Evolutionary conservation across 1,284 basidiomycete species (phyloP).

Genomic region (Ustilago trichophora): DNA sequence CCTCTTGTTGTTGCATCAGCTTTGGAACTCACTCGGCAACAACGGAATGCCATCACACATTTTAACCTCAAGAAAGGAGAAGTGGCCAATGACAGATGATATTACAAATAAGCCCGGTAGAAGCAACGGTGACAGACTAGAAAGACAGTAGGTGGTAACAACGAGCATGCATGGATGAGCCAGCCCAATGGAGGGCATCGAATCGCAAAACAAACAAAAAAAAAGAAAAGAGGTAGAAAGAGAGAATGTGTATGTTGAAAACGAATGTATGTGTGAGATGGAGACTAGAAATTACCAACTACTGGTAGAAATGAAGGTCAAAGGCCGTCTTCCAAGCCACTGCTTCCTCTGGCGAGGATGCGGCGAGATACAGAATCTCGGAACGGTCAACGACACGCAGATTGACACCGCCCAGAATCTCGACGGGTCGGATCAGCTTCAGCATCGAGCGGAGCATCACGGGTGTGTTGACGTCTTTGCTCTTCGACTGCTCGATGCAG

Average conservation of each 20-base stretch:
- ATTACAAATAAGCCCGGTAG: slow-evolving; percentile 24
- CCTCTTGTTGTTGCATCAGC: too few relatives aligned
- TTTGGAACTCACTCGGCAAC: too few relatives aligned
- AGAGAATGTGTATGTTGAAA: neutral
- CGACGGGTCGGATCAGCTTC: slow-evolving; percentile 37
- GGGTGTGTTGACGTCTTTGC: slow-evolving; percentile 15
- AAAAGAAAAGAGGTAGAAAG: neutral
- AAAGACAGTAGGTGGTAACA: slow-evolving; percentile 7
- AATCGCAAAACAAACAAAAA: too few relatives aligned
- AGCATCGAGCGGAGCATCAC: slow-evolving; percentile 29
- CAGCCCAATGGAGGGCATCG: too few relatives aligned
- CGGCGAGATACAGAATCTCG: slow-evolving; percentile 53
- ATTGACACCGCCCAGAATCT: slow-evolving; percentile 35
- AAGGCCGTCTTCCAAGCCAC: slow-evolving; percentile 51
- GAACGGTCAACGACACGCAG: slow-evolving; percentile 52
- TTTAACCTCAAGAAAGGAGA: neutral
- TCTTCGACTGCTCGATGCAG: slow-evolving; percentile 74
- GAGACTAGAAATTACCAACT: neutral
- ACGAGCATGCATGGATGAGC: too few relatives aligned
- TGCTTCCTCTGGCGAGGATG: slow-evolving; percentile 36
- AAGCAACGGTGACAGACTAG: neutral
- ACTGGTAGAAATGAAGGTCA: slow-evolving; percentile 48
- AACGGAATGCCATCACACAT: too few relatives aligned
- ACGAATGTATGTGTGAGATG: slow-evolving; percentile 1
- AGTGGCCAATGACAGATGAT: slow-evolving; percentile 12